phyloP scores from a whole-genome alignment of 208 protist species.

The Trypanosoma scelopori region DNA sequence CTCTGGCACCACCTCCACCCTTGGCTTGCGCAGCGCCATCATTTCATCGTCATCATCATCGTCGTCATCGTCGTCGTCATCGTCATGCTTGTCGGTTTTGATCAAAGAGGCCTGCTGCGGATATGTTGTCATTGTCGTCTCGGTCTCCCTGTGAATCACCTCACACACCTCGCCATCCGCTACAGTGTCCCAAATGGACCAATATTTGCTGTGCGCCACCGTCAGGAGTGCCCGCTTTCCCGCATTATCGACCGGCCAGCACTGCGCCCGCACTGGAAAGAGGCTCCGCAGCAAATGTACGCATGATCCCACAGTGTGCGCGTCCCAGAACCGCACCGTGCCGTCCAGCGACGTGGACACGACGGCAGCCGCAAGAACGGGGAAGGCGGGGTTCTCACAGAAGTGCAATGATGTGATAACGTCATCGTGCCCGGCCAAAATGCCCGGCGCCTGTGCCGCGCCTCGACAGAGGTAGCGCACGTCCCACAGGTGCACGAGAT shows the following conservation, averaged over 20 bases:
- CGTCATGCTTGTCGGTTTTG: slow-evolving; percentile 22
- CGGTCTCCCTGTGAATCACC: slow-evolving; percentile 29
- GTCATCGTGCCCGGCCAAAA: slow-evolving; percentile 76
- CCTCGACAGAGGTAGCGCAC: slow-evolving; percentile 50
- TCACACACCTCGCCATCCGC: slow-evolving; percentile 20
- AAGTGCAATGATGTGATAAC: slow-evolving; percentile 80
- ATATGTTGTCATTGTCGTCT: slow-evolving; percentile 11
- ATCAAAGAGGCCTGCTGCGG: too few species aligned
- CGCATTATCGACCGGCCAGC: slow-evolving; percentile 37
- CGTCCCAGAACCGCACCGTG: slow-evolving; percentile 74
- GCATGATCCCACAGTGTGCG: slow-evolving; percentile 53
- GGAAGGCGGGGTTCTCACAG: slow-evolving; percentile 35
- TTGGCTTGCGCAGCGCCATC: slow-evolving; percentile 25
- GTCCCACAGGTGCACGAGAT: slow-evolving; percentile 78
- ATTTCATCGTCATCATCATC: slow-evolving; percentile 48
- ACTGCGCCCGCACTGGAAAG: slow-evolving; percentile 63
- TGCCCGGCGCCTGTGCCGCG: slow-evolving; percentile 37
- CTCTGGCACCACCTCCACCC: background rate
- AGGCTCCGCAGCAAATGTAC: slow-evolving; percentile 46
- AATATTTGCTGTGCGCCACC: slow-evolving; percentile 54
- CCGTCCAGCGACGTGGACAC: slow-evolving; percentile 80
- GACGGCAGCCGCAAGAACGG: slow-evolving; percentile 54
- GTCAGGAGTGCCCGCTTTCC: slow-evolving; percentile 32
- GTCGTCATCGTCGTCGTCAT: slow-evolving; percentile 37
- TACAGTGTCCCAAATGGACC: slow-evolving; percentile 61